A percentile compares a stretch with the other conserved stretches of the same genome.
Conservation (phyloP, 768 basidiomycete species). For the Lentinula aciculospora region DNA sequence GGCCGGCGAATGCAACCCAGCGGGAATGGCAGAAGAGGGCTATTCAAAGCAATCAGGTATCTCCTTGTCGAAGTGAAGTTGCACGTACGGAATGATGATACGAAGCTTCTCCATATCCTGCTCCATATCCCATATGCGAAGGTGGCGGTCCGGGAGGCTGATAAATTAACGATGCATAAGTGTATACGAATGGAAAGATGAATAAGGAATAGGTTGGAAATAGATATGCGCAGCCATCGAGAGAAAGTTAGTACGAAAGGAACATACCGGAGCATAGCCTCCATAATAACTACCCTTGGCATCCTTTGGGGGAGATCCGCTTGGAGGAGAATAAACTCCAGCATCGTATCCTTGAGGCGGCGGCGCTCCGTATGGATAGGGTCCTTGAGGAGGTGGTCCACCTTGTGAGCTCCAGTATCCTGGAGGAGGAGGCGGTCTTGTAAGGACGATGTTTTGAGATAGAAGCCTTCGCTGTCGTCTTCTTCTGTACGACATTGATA, state of each 20-base stretch:
- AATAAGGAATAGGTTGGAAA: background rate
- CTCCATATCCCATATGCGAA: background rate
- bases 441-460: background rate
- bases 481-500: background rate
- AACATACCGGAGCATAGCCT: conserved; percentile 1
- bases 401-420: conserved; percentile 1
- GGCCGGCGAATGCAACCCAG: background rate
- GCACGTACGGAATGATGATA: background rate
- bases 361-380: background rate
- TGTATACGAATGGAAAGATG: background rate
- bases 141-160: conserved; percentile 1
- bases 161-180: background rate
- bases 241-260: background rate
- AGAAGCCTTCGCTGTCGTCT: background rate
- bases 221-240: background rate
- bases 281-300: background rate
- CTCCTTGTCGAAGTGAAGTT: no score
- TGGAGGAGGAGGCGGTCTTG: background rate
- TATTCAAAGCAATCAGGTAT: background rate
- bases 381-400: background rate
- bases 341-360: background rate
- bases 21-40: background rate
- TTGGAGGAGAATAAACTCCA: background rate
- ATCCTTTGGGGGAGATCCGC: background rate
- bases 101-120: background rate